A percentile compares a stretch with the other conserved stretches of the same genome.
phyloP scores from a whole-genome alignment of 495 filamentous ascomycete species.

The Aspergillus indologenus region DNA sequence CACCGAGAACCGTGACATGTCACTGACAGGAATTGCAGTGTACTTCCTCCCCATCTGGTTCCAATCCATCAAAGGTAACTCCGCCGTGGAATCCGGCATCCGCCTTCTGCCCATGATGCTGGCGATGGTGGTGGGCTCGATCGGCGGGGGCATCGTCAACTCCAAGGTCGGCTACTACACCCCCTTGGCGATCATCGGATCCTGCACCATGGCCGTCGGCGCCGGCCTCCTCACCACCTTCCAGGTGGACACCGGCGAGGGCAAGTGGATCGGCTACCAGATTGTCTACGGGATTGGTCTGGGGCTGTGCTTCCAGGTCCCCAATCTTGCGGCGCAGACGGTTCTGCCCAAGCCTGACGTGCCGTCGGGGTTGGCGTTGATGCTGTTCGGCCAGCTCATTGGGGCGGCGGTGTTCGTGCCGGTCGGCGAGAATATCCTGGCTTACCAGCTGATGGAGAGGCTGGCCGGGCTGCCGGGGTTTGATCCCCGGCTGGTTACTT shows the following conservation, averaged over 20 bases:
- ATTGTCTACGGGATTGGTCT: slow-evolving; percentile 35
- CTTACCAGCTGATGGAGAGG: slow-evolving; percentile 22
- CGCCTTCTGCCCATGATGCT: slow-evolving; percentile 33
- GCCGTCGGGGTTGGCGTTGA: slow-evolving; percentile 36
- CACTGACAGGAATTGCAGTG: slow-evolving; percentile 19
- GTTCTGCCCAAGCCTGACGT: slow-evolving; percentile 33
- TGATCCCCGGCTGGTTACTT: slow-evolving; percentile 18
- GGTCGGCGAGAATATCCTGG: slow-evolving; percentile 33
- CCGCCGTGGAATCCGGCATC: slow-evolving; percentile 61
- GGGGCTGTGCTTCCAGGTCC: slow-evolving; percentile 34
- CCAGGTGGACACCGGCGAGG: slow-evolving; percentile 33
- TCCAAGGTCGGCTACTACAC: slow-evolving; percentile 64
- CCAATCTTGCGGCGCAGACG: slow-evolving; percentile 37
- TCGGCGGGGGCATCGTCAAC: slow-evolving; percentile 47
- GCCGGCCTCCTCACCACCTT: slow-evolving; percentile 63
- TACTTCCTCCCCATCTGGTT: slow-evolving; percentile 47
- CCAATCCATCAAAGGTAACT: slow-evolving; percentile 58
- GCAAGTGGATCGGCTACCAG: slow-evolving; percentile 44
- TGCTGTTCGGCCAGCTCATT: slow-evolving; percentile 40
- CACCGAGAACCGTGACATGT: neutral
- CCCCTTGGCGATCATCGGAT: slow-evolving; percentile 58
- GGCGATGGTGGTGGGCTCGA: slow-evolving; percentile 26
- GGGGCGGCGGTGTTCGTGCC: slow-evolving; percentile 40
- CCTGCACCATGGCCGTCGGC: slow-evolving; percentile 55
- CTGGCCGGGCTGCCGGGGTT: slow-evolving; percentile 21